Percentiles rank a stretch among this genome's conserved stretches.
phyloP scores from a whole-genome alignment of 2,329 filamentous ascomycete species.

The Diatrype stigma region DNA sequence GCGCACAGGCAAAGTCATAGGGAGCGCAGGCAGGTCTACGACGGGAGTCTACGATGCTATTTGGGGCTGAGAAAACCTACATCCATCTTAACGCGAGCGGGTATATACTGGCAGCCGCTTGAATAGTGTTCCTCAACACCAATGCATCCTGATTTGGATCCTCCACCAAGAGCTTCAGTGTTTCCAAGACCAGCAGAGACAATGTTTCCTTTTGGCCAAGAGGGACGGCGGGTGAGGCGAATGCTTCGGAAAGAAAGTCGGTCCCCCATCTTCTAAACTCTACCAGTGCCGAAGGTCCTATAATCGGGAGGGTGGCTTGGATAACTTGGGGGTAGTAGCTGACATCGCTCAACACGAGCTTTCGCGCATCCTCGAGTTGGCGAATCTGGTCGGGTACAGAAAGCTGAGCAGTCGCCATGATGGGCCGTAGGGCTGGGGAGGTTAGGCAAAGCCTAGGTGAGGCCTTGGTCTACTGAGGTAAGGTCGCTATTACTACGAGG shows the following conservation, averaged over 20 bases:
- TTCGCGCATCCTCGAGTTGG: conserved; percentile 86
- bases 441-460: conserved; percentile 5
- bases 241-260: conserved; percentile 93
- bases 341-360: conserved; percentile 81
- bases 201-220: conserved; percentile 76
- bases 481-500: not conserved
- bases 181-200: conserved; percentile 72
- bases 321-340: conserved; percentile 90
- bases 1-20: conserved; percentile 17
- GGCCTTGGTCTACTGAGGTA: not conserved
- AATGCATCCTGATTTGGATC: conserved; percentile 70
- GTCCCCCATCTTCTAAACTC: conserved; percentile 93
- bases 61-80: conserved; percentile 55
- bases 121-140: conserved; percentile 81
- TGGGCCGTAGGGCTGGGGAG: conserved; percentile 15
- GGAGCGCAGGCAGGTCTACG: conserved; percentile 20
- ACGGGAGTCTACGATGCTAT: conserved; percentile 22
- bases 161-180: conserved; percentile 66
- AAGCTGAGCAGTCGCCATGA: conserved; percentile 50
- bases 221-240: conserved; percentile 82
- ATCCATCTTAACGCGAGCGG: conserved; percentile 88
- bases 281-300: conserved; percentile 67
- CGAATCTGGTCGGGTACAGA: conserved; percentile 72
- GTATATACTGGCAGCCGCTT: conserved; percentile 89
- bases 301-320: conserved; percentile 86